Percentiles rank a stretch among this genome's conserved stretches.
Evolutionary conservation across 1,284 basidiomycete species (phyloP).

Genomic region (Volvariella surrecta): DNA sequence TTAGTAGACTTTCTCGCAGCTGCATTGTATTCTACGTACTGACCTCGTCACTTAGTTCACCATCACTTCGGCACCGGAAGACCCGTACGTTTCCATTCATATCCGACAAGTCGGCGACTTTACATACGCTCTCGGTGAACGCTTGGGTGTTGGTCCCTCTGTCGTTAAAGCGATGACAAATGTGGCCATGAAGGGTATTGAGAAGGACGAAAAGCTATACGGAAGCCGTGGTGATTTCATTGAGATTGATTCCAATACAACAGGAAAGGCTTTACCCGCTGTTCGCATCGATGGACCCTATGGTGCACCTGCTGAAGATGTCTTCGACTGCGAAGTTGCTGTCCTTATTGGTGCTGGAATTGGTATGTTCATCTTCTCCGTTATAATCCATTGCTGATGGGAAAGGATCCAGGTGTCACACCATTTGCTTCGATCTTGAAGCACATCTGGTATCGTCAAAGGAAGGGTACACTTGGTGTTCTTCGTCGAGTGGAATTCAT

Average conservation of each 20-base stretch:
- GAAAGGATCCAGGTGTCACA: constrained; percentile 53
- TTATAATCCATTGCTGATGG: constrained; percentile 6
- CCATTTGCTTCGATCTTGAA: constrained; percentile 89
- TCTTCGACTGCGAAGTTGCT: constrained; percentile 79
- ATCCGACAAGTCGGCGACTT: constrained; percentile 90
- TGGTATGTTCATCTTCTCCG: constrained; percentile 35
- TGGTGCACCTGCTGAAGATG: constrained; percentile 85
- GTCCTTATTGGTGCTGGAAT: constrained; percentile 86
- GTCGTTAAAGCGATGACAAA: constrained; percentile 69
- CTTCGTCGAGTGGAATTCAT: constrained; percentile 85
- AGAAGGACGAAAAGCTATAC: constrained; percentile 47
- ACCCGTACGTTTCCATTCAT: constrained; percentile 83
- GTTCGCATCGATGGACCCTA: constrained; percentile 83
- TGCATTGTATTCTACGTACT: constrained; percentile 6
- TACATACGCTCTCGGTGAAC: constrained; percentile 72
- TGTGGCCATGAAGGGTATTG: constrained; percentile 64
- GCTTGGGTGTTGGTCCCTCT: constrained; percentile 71
- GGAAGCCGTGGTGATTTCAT: constrained; percentile 66
- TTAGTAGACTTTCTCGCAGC: constrained; percentile 19
- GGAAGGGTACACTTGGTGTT: constrained; percentile 62
- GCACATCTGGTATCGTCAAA: constrained; percentile 89
- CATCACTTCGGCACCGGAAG: constrained; percentile 87
- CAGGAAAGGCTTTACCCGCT: constrained; percentile 49
- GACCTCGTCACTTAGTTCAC: constrained; percentile 63
- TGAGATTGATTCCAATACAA: constrained; percentile 51